A percentile compares a stretch with the other conserved stretches of the same genome.
phyloP scores from a whole-genome alignment of 2,329 filamentous ascomycete species.

The Aspergillus pseudotamarii region DNA sequence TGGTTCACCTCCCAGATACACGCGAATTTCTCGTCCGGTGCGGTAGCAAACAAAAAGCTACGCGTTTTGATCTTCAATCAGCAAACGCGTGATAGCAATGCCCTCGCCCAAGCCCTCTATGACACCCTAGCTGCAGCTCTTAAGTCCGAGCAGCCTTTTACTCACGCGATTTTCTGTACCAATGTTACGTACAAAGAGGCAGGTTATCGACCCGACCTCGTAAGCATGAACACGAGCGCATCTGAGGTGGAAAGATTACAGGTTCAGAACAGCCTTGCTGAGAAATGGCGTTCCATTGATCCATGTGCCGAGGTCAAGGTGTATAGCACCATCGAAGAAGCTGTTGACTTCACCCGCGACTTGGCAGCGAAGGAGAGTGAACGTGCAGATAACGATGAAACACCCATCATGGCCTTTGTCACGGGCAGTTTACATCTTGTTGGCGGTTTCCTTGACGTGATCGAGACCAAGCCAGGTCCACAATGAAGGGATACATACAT shows the following conservation, averaged over 20 bases:
- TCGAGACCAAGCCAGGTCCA: slow-evolving; percentile 55
- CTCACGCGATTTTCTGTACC: slow-evolving; percentile 76
- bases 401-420: slow-evolving; percentile 65
- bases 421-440: slow-evolving; percentile 87
- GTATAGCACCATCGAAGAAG: slow-evolving; percentile 68
- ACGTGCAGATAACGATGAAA: slow-evolving; percentile 33
- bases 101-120: slow-evolving; percentile 67
- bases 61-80: slow-evolving; percentile 87
- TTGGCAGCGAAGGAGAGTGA: slow-evolving; percentile 41
- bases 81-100: slow-evolving; percentile 75
- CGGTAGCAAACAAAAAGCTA: slow-evolving; percentile 37
- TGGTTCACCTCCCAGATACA: slow-evolving; percentile 70
- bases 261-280: slow-evolving; percentile 70
- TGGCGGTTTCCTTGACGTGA: slow-evolving; percentile 72
- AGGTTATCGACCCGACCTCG: slow-evolving; percentile 65
- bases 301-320: slow-evolving; percentile 59
- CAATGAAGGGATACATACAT: slow-evolving; percentile 14
- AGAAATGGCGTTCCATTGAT: slow-evolving; percentile 61
- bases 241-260: slow-evolving; percentile 60
- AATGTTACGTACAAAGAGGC: slow-evolving; percentile 68
- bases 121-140: slow-evolving; percentile 53
- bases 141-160: slow-evolving; percentile 57
- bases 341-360: slow-evolving; percentile 60
- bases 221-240: slow-evolving; percentile 63
- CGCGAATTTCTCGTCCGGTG: slow-evolving; percentile 37